Conservation (phyloP, 345 rosid species). For the Diplotaxis tenuifolia region DNA sequence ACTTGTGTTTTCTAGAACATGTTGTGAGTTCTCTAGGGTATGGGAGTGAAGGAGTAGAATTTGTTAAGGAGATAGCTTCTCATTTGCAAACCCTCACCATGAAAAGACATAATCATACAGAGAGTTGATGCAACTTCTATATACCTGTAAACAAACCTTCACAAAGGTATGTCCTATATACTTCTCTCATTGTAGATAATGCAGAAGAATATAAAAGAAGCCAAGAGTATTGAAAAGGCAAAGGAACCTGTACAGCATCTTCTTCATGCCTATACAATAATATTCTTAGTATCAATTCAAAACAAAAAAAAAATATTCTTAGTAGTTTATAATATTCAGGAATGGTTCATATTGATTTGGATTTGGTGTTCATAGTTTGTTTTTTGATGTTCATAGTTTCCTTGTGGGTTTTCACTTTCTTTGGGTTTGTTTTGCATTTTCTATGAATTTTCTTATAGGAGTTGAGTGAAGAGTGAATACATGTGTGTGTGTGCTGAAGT, state of each 20-base stretch:
- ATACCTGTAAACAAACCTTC: slow-evolving; percentile 8
- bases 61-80: slow-evolving; percentile 51
- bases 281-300: background rate
- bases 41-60: slow-evolving; percentile 46
- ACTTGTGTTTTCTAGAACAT: too few species aligned
- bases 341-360: slow-evolving; percentile 4
- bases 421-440: slow-evolving; percentile 4
- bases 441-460: background rate
- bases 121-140: slow-evolving; percentile 31
- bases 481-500: slow-evolving; percentile 8
- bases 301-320: too few species aligned
- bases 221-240: slow-evolving; percentile 12
- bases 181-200: background rate
- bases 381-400: slow-evolving; percentile 25
- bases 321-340: background rate
- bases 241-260: slow-evolving; percentile 32
- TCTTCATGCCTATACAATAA: slow-evolving; percentile 15
- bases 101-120: slow-evolving; percentile 31
- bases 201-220: slow-evolving; percentile 5
- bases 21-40: slow-evolving; percentile 43
- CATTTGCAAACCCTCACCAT: slow-evolving; percentile 42
- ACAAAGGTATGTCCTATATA: slow-evolving; percentile 34
- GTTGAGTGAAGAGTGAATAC: slow-evolving; percentile 15
- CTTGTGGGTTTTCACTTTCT: slow-evolving; percentile 14
- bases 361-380: slow-evolving; percentile 29